Evolutionary conservation across 805 yeast genomes (phyloP).

Genomic region (Nakazawaea ambrosiae): DNA sequence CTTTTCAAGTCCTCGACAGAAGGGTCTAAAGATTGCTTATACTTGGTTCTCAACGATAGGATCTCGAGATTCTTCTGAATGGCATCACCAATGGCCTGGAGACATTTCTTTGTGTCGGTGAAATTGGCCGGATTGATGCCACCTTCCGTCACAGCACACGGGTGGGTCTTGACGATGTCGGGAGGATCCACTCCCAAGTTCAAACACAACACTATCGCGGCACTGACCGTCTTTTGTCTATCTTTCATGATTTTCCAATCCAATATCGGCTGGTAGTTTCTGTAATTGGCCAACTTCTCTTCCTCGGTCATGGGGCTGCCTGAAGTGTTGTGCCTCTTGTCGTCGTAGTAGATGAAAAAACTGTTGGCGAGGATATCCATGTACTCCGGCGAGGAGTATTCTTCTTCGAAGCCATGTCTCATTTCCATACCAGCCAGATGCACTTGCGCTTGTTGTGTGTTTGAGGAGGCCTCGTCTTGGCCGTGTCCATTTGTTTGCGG

Average conservation of each 20-base stretch:
- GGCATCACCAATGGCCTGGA: conserved; percentile 84
- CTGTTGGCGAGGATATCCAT: conserved; percentile 51
- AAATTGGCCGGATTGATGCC: conserved; percentile 86
- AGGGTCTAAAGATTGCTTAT: conserved; percentile 89
- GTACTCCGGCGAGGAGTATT: conserved; percentile 45
- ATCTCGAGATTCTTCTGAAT: conserved; percentile 87
- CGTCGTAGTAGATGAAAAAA: conserved; percentile 81
- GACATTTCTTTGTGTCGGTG: conserved; percentile 82
- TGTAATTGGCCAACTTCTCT: conserved; percentile 36
- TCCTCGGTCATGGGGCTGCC: conserved; percentile 66
- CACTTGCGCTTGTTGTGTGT: no score
- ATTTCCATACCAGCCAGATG: no score
- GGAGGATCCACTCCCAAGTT: conserved; percentile 97
- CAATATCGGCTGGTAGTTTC: conserved; percentile 59
- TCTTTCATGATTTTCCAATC: conserved; percentile 93
- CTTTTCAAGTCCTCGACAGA: conserved; percentile 93
- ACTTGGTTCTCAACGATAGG: conserved; percentile 76
- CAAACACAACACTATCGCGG: conserved; percentile 84
- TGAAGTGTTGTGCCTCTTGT: conserved; percentile 85
- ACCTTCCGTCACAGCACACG: conserved; percentile 86
- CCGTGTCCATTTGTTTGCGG: no score
- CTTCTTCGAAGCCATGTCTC: conserved; percentile 66
- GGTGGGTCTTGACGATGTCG: conserved; percentile 86
- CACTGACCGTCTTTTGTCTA: conserved; percentile 87
- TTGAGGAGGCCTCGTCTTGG: no score